These are phyloP conservation scores for Syzygium aromaticum DNA, from an alignment of 345 rosid species.

Conservation along the genomic window DNA sequence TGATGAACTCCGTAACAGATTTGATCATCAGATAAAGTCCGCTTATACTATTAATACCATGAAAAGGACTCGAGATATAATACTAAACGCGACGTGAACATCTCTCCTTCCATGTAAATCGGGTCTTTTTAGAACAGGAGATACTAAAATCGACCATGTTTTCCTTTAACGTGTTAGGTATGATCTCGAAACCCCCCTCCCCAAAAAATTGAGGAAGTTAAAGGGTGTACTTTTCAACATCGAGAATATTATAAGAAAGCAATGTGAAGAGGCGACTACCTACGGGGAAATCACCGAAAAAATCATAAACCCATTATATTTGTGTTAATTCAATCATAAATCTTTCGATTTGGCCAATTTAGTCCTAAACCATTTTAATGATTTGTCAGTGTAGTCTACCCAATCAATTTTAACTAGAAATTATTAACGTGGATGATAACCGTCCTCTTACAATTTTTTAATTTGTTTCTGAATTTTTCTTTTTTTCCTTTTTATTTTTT, in stretches of 20 bases:
- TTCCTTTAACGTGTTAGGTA: neutral
- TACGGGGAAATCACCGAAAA: neutral
- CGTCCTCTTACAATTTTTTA: accelerated
- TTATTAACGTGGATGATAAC: no score
- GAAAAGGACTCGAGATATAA: neutral
- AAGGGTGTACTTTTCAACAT: no score
- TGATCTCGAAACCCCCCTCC: neutral
- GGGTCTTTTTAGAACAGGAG: neutral
- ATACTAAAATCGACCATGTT: accelerated
- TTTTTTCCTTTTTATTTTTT: no score
- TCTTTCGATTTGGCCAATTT: neutral
- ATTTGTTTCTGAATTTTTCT: neutral
- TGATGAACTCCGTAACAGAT: neutral
- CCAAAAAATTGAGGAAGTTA: no score
- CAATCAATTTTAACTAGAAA: neutral
- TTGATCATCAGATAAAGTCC: neutral
- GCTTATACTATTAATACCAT: neutral
- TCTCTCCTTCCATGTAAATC: neutral
- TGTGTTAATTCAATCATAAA: neutral
- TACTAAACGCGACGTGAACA: neutral
- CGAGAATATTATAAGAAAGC: neutral
- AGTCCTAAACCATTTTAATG: no score
- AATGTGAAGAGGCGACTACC: neutral
- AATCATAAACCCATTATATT: neutral
- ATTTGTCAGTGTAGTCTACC: no score